These are phyloP conservation scores for Microbotryum intermedium DNA, from an alignment of 1,284 basidiomycete genomes.

Conservation along the genomic window DNA sequence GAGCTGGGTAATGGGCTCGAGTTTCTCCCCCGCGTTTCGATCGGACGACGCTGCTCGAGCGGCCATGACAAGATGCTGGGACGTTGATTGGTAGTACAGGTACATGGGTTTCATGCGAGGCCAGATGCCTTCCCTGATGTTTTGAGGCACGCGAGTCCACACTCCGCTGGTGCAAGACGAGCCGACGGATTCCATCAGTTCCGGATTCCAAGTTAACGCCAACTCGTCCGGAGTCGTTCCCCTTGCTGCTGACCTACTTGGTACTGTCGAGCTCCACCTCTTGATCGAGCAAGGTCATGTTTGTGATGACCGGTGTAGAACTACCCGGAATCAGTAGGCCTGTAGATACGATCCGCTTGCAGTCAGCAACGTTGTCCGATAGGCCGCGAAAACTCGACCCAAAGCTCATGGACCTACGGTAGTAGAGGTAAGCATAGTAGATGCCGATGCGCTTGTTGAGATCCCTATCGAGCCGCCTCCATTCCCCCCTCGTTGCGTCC, in stretches of 20 bases:
- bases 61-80: slow-evolving; percentile 15
- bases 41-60: slow-evolving; percentile 7
- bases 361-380: background rate
- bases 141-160: slow-evolving; percentile 20
- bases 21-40: slow-evolving; percentile 8
- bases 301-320: slow-evolving; percentile 17
- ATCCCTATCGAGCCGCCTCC: slow-evolving; percentile 31
- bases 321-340: slow-evolving; percentile 24
- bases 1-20: slow-evolving; percentile 64
- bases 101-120: slow-evolving; percentile 22
- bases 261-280: too few relatives aligned
- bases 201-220: too few relatives aligned
- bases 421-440: slow-evolving; percentile 27
- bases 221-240: too few relatives aligned
- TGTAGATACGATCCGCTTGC: too few relatives aligned
- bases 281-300: slow-evolving; percentile 15
- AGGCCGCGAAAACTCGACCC: background rate
- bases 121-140: slow-evolving; percentile 29
- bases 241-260: too few relatives aligned
- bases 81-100: slow-evolving; percentile 27
- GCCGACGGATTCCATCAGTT: background rate
- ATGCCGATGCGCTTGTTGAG: slow-evolving; percentile 26
- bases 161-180: background rate
- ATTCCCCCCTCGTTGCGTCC: slow-evolving; percentile 28
- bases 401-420: slow-evolving; percentile 4